These are phyloP conservation scores for Yarrowia porcina DNA, from an alignment of 805 yeast species.

Conservation along the genomic window DNA sequence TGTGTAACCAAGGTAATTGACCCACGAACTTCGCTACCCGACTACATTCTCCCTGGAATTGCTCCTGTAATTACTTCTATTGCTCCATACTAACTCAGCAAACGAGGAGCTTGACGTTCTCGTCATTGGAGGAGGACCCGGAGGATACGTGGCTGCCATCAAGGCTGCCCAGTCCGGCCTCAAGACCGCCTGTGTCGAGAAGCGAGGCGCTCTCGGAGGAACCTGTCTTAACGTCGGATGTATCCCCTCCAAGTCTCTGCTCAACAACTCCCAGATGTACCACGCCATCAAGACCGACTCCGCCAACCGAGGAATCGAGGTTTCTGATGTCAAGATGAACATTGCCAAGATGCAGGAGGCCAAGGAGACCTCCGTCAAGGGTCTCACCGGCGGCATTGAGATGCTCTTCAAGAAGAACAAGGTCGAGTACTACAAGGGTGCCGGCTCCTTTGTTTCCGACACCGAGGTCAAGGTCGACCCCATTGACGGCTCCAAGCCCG, in stretches of 20 bases:
- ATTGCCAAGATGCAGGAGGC: conserved; percentile 80
- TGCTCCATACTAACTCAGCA: neutral
- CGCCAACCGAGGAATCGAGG: conserved; percentile 83
- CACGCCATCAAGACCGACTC: conserved; percentile 88
- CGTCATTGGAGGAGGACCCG: conserved; percentile 99
- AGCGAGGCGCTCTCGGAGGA: conserved; percentile 95
- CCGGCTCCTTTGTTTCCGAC: conserved; percentile 83
- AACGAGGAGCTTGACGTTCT: conserved; percentile 79
- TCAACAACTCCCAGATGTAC: conserved; percentile 90
- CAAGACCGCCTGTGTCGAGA: conserved; percentile 94
- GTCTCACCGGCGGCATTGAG: conserved; percentile 92
- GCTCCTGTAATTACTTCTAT: neutral
- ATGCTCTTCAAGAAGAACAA: conserved; percentile 92
- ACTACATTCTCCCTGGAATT: too few species aligned
- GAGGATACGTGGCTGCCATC: conserved; percentile 98
- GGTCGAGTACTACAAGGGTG: conserved; percentile 91
- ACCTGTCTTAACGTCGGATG: conserved; percentile 99
- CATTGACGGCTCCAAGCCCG: conserved; percentile 76
- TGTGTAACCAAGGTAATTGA: too few species aligned
- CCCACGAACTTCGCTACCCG: too few species aligned
- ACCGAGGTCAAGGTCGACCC: conserved; percentile 76
- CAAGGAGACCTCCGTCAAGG: conserved; percentile 84
- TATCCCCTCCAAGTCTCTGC: conserved; percentile 93
- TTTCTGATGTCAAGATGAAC: conserved; percentile 68
- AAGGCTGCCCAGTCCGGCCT: conserved; percentile 95